Evolutionary conservation across 148 eudicot genomes (phyloP).

Genomic region (Chenopodium formosanum): DNA sequence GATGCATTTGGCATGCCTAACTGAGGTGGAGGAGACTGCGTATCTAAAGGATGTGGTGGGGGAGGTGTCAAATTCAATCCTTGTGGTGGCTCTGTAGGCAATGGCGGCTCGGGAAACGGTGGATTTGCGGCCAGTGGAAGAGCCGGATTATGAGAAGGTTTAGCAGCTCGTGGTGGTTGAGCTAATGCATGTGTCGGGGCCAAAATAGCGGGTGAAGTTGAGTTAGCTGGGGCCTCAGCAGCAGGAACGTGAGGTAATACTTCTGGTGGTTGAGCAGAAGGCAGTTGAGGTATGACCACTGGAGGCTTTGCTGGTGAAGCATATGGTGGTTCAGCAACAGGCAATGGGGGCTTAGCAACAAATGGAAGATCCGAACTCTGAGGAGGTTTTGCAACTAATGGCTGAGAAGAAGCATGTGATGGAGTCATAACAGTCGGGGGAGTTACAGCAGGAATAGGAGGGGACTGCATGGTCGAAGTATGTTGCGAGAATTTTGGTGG

Average conservation of each 20-base stretch:
- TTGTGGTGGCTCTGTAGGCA: slow-evolving; percentile 24
- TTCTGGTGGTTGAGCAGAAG: slow-evolving; percentile 14
- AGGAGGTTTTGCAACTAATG: slow-evolving; percentile 22
- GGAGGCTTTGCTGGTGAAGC: background rate
- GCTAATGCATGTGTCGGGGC: slow-evolving; percentile 12
- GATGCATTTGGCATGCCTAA: slow-evolving; percentile 9
- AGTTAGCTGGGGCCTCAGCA: background rate
- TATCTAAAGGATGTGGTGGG: slow-evolving; percentile 19
- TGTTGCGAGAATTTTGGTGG: slow-evolving; percentile 19
- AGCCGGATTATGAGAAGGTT: slow-evolving; percentile 22
- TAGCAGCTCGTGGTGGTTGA: slow-evolving; percentile 12
- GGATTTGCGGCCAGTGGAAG: slow-evolving; percentile 26
- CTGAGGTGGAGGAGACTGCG: slow-evolving; percentile 2
- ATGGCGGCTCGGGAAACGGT: slow-evolving; percentile 15
- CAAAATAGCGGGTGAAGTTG: background rate
- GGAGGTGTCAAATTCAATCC: background rate
- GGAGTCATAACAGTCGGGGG: background rate
- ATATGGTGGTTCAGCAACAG: slow-evolving; percentile 15
- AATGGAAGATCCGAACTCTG: slow-evolving; percentile 24
- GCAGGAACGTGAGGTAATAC: background rate
- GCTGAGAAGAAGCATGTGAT: slow-evolving; percentile 11
- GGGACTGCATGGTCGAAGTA: slow-evolving; percentile 10
- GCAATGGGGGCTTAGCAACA: slow-evolving; percentile 23
- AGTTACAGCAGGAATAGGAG: slow-evolving; percentile 13
- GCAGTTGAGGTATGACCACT: slow-evolving; percentile 9